phyloP scores from a whole-genome alignment of 1,139 yeast species.

The Candida glucosophila region DNA sequence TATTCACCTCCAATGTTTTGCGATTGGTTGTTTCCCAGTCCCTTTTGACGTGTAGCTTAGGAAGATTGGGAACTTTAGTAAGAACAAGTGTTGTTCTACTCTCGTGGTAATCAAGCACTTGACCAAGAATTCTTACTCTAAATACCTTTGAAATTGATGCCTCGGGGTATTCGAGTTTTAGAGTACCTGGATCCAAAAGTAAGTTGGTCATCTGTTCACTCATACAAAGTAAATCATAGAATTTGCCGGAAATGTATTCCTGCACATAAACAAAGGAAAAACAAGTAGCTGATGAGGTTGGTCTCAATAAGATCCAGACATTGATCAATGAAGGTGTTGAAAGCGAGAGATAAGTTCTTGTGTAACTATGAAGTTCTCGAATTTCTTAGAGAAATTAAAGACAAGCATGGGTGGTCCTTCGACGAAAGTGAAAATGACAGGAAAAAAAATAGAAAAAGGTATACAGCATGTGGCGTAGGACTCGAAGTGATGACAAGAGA shows the following conservation, averaged over 20 bases:
- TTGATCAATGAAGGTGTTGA: conserved; percentile 30
- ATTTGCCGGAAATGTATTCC: too few relatives aligned
- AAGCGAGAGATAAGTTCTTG: conserved; percentile 52
- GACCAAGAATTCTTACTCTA: conserved; percentile 23
- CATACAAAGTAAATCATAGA: too few relatives aligned
- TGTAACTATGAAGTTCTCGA: conserved; percentile 66
- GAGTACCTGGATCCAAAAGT: conserved; percentile 17
- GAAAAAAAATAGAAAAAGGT: conserved; percentile 28
- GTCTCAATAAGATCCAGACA: too few relatives aligned
- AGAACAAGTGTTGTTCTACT: conserved; percentile 6
- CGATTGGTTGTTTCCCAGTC: background rate
- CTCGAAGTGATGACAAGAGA: conserved; percentile 68
- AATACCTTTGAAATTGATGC: conserved; percentile 14
- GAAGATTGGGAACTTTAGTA: conserved; percentile 8
- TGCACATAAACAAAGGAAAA: too few relatives aligned
- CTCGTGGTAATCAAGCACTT: conserved; percentile 14
- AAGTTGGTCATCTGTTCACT: conserved; percentile 28
- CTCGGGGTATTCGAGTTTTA: conserved; percentile 13
- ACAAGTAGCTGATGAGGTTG: too few relatives aligned
- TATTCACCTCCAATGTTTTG: conserved; percentile 3
- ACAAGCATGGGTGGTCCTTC: conserved; percentile 38
- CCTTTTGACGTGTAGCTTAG: conserved; percentile 1
- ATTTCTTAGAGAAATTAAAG: conserved; percentile 48
- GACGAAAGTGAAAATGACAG: conserved; percentile 27
- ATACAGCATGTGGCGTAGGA: conserved; percentile 37